These are phyloP conservation scores for Fusarium sp. DNA, from an alignment of 2,329 filamentous ascomycete genomes.

Conservation along the genomic window DNA sequence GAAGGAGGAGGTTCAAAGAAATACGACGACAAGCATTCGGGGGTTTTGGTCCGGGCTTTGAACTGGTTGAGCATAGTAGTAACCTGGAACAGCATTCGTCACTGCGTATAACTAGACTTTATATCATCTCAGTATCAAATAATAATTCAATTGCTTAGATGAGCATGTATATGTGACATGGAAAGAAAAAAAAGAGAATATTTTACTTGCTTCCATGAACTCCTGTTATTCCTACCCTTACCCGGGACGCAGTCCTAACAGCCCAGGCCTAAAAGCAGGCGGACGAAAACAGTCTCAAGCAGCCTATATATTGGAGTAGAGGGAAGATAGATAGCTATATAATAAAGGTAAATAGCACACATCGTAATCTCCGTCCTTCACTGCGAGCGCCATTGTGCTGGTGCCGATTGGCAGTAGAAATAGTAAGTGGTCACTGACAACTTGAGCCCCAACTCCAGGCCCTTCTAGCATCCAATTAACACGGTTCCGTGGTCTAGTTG, in stretches of 20 bases:
- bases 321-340: background rate
- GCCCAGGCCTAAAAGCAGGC: too few relatives aligned
- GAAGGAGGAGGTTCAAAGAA: background rate
- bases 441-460: fast-evolving
- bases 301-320: too few relatives aligned
- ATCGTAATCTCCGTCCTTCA: too few relatives aligned
- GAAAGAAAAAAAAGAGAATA: background rate
- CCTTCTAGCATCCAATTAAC: fast-evolving
- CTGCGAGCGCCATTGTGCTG: background rate
- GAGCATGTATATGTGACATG: fast-evolving
- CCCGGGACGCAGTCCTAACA: background rate
- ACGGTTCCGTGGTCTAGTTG: conserved; percentile 32
- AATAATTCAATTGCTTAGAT: fast-evolving
- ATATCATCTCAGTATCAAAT: fast-evolving
- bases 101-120: too few relatives aligned
- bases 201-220: background rate
- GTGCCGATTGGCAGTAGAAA: fast-evolving
- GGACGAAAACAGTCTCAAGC: too few relatives aligned
- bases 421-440: fast-evolving
- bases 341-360: fast-evolving
- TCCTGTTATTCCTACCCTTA: fast-evolving
- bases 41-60: background rate
- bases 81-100: fast-evolving
- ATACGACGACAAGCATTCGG: background rate
- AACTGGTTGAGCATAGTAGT: background rate